Conservation (phyloP, 345 rosid species). For the Eucalyptus guilfoylei region DNA sequence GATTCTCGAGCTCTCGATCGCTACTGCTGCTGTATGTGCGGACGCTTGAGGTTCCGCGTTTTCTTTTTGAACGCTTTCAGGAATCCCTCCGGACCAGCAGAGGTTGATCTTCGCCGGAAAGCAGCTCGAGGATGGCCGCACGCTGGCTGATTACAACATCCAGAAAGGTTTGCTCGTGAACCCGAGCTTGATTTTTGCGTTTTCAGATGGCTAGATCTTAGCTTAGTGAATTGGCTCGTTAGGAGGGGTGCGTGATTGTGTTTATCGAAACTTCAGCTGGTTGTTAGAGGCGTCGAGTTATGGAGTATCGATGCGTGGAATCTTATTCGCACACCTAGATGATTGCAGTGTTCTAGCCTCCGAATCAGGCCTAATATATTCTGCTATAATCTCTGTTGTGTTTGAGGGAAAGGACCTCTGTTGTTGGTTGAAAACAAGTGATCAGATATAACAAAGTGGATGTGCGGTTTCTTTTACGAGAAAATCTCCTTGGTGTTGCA, state of each 20-base stretch:
- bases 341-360: not conserved
- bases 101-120: slow-evolving; percentile 30
- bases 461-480: not conserved
- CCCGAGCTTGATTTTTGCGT: not conserved
- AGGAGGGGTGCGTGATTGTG: not conserved
- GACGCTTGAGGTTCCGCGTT: not conserved
- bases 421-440: not conserved
- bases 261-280: not conserved
- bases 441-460: not conserved
- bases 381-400: not conserved
- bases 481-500: not conserved
- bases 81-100: slow-evolving; percentile 24
- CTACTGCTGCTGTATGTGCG: not conserved
- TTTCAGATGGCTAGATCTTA: not conserved
- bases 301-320: not conserved
- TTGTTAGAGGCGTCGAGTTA: not conserved
- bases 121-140: slow-evolving; percentile 32
- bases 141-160: slow-evolving; percentile 28
- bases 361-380: not conserved
- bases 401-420: not conserved
- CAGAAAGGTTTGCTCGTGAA: slow-evolving; percentile 10
- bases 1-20: not conserved
- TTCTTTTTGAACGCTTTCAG: not conserved
- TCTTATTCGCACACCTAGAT: no score
- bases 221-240: not conserved